These are phyloP conservation scores for Cercospora zeina DNA, from an alignment of 2,329 filamentous ascomycete species.

Conservation along the genomic window DNA sequence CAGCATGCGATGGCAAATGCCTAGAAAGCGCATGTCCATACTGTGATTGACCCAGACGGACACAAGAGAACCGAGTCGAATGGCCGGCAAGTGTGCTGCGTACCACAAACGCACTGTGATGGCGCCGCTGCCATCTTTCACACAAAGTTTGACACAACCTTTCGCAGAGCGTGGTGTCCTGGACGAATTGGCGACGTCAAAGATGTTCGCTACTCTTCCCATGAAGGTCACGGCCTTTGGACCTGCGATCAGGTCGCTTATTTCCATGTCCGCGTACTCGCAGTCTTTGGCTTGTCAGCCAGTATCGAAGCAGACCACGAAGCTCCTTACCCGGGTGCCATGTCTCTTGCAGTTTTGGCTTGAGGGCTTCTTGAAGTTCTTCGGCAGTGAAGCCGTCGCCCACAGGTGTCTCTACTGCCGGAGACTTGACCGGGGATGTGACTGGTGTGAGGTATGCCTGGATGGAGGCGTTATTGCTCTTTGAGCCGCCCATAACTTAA, in stretches of 20 bases:
- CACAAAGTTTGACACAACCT: constrained; percentile 55
- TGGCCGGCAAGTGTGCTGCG: constrained; percentile 42
- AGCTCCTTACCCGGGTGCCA: constrained; percentile 47
- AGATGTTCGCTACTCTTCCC: constrained; percentile 60
- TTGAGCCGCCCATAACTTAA: background rate
- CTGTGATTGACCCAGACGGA: constrained; percentile 58
- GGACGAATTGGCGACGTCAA: constrained; percentile 46
- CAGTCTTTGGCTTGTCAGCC: constrained; percentile 30
- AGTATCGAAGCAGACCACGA: background rate
- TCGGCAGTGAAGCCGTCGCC: constrained; percentile 58
- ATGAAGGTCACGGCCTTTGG: constrained; percentile 54
- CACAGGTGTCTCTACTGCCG: constrained; percentile 9
- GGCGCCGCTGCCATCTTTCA: constrained; percentile 58
- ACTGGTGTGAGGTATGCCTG: constrained; percentile 45
- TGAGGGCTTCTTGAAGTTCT: constrained; percentile 41
- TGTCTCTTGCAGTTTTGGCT: constrained; percentile 34
- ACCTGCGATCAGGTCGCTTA: constrained; percentile 53
- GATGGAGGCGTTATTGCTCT: constrained; percentile 41
- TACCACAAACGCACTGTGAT: constrained; percentile 58
- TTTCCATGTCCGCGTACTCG: constrained; percentile 49
- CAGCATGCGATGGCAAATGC: background rate
- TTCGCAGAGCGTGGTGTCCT: constrained; percentile 50
- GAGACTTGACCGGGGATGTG: constrained; percentile 30
- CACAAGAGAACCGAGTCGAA: constrained; percentile 57
- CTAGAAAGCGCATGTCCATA: constrained; percentile 14